Base-by-base conservation (phyloP, 2,329 filamentous ascomycete genomes). In the Sporothrix brunneoviolacea region DNA sequence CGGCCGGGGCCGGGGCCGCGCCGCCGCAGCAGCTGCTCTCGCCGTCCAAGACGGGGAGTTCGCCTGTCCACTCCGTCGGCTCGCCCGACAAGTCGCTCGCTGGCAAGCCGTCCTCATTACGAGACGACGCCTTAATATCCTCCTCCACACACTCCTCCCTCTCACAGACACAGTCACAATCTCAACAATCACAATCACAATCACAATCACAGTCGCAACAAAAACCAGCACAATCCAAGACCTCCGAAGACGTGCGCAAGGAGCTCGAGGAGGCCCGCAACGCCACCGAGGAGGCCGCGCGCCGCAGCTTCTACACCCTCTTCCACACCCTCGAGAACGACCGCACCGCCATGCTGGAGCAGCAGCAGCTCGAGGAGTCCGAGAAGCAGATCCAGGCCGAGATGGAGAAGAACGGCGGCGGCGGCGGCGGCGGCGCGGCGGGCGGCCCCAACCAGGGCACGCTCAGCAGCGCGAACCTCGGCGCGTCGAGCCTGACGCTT, bases 321-420 rank as follows among this genome's bases (percentile, higher is more conserved):
- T 95, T 97, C 68, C 91, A 95, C 67, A 96, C 93, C 1, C 76
- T 97, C 28, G 93, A 98, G 68, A 93, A 91, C 65, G 93, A 98
- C 64, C 82, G 88, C 50, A 89, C 91, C 60, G 93, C 93, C 43
- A 97, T 98, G 93, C 70, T 97, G 51, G 93, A 98, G 67, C 93
- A 98, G 68, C 90, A 97, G 67, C 89, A 91, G 66, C 77, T 98
- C 22, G 93, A 98, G 63, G 93, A 97, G 66, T 90, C 94, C 1
- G 93, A 98, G 66, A 86, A 94, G 64, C 90, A 95, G 65, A 85
- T 97, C 9, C 91, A 97, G 66, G 91, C 91, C 13, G 93, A 98
- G 69, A 93, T 95, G 76, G 90, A 91, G 48, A 78, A 83, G 61
- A 79, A 77, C 48, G 77, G 68, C 50, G 72, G 36, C 33, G 39